Evolutionary conservation across 768 basidiomycete species (phyloP).

Genomic region (Galerina sulciceps): DNA sequence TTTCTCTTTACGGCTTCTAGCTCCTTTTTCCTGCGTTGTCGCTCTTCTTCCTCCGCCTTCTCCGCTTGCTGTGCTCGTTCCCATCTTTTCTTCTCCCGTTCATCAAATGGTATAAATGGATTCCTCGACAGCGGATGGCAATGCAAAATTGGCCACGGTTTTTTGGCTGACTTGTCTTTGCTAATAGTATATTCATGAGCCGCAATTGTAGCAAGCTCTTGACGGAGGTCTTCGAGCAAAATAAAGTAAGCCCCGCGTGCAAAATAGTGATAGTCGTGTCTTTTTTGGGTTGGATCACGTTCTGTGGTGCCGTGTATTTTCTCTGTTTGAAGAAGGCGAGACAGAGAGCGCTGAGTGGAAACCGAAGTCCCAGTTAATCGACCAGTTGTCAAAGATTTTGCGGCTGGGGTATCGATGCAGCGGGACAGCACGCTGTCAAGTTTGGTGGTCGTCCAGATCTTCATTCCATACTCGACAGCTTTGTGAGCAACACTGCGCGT

Average conservation of each 20-base stretch:
- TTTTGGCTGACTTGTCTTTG: conserved; percentile 51
- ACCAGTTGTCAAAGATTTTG: conserved; percentile 23
- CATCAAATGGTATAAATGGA: conserved; percentile 78
- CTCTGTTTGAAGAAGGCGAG: conserved; percentile 77
- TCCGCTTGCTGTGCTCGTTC: conserved; percentile 58
- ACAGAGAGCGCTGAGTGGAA: conserved; percentile 52
- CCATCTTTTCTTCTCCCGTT: conserved; percentile 70
- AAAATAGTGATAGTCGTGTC: conserved; percentile 91
- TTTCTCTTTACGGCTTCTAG: conserved; percentile 41
- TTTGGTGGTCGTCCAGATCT: conserved; percentile 83
- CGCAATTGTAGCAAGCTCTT: conserved; percentile 84
- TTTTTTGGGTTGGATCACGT: conserved; percentile 87
- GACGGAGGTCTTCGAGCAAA: conserved; percentile 88
- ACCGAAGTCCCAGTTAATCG: conserved; percentile 34
- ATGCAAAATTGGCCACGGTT: conserved; percentile 84
- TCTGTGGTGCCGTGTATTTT: conserved; percentile 86
- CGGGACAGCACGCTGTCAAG: conserved; percentile 74
- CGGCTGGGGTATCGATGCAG: conserved; percentile 46
- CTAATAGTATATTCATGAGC: conserved; percentile 76
- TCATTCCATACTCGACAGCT: conserved; percentile 73
- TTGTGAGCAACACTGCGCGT: conserved; percentile 61
- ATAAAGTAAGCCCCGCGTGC: conserved; percentile 74
- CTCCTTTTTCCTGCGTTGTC: conserved; percentile 35
- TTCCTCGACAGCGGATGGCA: conserved; percentile 76
- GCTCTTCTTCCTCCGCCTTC: conserved; percentile 46